Evolutionary conservation across 768 basidiomycete species (phyloP), one percentile per base, ranked within the genome.

Genomic region (Collybia mongolica): DNA sequence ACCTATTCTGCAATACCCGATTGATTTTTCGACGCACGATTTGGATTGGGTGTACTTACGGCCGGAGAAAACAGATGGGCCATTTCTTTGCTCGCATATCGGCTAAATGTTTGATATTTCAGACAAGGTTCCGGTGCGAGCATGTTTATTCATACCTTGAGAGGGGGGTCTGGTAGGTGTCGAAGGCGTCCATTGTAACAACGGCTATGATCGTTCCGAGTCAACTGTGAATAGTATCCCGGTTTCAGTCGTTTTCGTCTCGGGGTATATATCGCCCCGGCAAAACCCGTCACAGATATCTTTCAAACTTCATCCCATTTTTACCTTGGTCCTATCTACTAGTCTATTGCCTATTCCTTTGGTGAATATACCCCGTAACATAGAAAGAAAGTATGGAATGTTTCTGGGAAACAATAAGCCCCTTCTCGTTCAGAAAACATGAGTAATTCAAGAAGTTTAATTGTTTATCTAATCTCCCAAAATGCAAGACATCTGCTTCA

Each of bases 81-180:
- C 96, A 98, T 98, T 72, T 98, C 95, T 68, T 94, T 95, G 77
- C 92, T 96, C 17, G 97, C 97, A 90, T 98, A 99, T 44, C 96
- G 95, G 64, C 95, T 98, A 60, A 24, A 51, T n/a, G n/a, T 46
- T 39, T 23, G 19, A 42, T n/a, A 18, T 9, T 48, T 59, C 37
- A 56, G 45, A 39, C 28, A 49, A 23, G 14, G 50, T 47, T 29
- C n/a, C 37, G 17, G 18, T 26, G 12, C 20, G 7, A 43, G 6
- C 43, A 9, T 15, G 17, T 51, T 37, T 17, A n/a, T 5, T 37
- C 67, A 54, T 19, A 89, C 89, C 88, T 91, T 18, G 89, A 83
- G 29, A 92, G 78, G 2, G 89, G 90, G 2, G 88, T 90, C 60
- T 90, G 89, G 57, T 92, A 92, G 1, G 80, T 84, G 58, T 90